Base-by-base conservation (phyloP, 2,329 filamentous ascomycete genomes). In the Pyrenophora seminiperda region DNA sequence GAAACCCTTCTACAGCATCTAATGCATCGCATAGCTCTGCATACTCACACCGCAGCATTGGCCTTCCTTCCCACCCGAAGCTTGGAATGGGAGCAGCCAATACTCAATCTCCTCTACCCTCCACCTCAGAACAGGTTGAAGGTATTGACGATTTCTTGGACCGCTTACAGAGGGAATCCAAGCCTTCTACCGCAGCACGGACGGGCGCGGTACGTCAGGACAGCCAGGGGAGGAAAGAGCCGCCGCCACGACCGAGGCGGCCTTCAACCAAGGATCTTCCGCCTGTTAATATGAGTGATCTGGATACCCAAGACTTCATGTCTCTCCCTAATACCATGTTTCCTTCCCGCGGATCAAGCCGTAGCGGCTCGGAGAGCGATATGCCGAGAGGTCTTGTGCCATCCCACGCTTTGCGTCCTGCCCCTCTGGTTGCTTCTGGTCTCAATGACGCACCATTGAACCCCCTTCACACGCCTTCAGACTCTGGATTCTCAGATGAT, bases 401-500 rank as follows among this genome's bases (percentile, higher is more conserved):
- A 13, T 24, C 40, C 13, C 52, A 50, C 20, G 37, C 53, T 20
- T 17, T 62, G 13, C 61, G 61, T 40, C 67, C 66, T 40, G 63
- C 63, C 22, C 54, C 65, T 18, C 58, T 65, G 15, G 42, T 50
- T 27, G 40, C 63, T 15, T 54, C 54, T 6, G 61, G 37, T 11
- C 66, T 59, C 17, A 58, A 48, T 38, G 61, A 70, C 22, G 42
- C 62, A 15, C 62, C 68, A 4, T 24, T 54, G 48, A 71, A 67
- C 29, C 45, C 63, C 4, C 54, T 72, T 2, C 70, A 75, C 43
- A 73, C 71, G 14, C 71, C 73, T 27, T 74, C 70, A 6, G 71
- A 74, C 47, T 75, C 73, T 5, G 72, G 70, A 4, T 61, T 68
- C n/a, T 75, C 73, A 2, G 70, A 73, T 41, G 71, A 70, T 41